phyloP scores from a whole-genome alignment of 495 filamentous ascomycete species.

The Neurospora sp. region DNA sequence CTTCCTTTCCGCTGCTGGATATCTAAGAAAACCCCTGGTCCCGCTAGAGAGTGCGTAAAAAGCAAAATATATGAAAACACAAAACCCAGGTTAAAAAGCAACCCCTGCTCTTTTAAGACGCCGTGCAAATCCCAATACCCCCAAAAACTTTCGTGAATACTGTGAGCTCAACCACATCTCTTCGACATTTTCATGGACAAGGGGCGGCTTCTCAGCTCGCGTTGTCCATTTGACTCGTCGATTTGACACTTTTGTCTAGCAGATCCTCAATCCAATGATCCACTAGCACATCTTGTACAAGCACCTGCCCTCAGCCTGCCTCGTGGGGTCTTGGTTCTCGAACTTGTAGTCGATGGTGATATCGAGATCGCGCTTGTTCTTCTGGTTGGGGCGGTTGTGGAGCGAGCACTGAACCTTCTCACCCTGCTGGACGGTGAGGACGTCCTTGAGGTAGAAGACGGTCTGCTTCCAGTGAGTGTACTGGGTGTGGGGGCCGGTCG shows the following conservation, averaged over 20 bases:
- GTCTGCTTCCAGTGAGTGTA: slow-evolving; percentile 96
- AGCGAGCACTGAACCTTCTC: slow-evolving; percentile 64
- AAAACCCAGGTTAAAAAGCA: background rate
- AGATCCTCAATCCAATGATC: background rate
- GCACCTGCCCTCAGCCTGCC: slow-evolving; percentile 58
- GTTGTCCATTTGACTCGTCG: background rate
- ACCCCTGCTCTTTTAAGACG: background rate
- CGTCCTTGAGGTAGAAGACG: slow-evolving; percentile 78
- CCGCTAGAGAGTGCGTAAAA: background rate
- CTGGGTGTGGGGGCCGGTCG: slow-evolving; percentile 80
- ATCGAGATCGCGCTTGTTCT: slow-evolving; percentile 91
- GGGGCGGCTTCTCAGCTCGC: background rate
- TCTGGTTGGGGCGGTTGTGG: slow-evolving; percentile 78
- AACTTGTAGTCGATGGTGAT: slow-evolving; percentile 79
- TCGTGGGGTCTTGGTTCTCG: slow-evolving; percentile 58
- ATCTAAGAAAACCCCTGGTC: background rate
- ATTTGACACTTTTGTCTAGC: background rate
- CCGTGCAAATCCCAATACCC: background rate
- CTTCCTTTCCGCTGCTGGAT: slow-evolving; percentile 1
- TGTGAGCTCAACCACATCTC: background rate
- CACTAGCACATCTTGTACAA: slow-evolving; percentile 80
- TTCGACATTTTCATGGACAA: background rate
- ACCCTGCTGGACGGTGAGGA: slow-evolving; percentile 71
- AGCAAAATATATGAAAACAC: slow-evolving; percentile 1
- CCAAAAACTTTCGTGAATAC: background rate